Base-by-base conservation (phyloP, 202 grass and related monocot species). In the Musa balbisiana region DNA sequence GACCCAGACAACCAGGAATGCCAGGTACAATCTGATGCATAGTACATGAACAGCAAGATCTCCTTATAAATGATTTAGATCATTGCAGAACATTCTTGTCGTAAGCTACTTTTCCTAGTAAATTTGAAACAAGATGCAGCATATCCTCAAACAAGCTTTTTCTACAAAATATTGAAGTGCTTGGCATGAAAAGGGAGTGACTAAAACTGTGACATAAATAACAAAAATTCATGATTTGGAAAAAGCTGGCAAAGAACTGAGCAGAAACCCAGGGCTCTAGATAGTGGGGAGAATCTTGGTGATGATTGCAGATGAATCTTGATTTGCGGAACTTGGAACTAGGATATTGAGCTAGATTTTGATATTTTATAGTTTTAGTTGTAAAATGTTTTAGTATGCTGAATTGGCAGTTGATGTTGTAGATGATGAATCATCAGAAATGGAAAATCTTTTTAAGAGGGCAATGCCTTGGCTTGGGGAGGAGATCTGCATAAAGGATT, bases 381-480 rank as follows among this genome's bases (percentile, higher is more conserved):
- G 21, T 56, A 81, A 51, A 56, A 62, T 82, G 79, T 22, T 52
- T 20, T 72, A 75, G 69, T 67, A 63, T 76, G 49, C 73, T 51
- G 80, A 85, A 12, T 56, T 53, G 49, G 20, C 62, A 67, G 62
- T 78, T 16, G 60, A 62, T 79, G 83, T 43, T 76, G 76, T 85
- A 99, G 91, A 95, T 81, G 91, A 99, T 0, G 91, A 95, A 51
- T 90, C 88, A 20, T 87, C 85, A 50, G 96, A 95, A 56, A 99
- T 99, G 80, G 96, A 99, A 77, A 92, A 77, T 79, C 82, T 99
- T 78, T 84, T 95, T 52, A 95, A 99, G 84, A 92, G 91, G 76
- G 84, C 96, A 79, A 99, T 90, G 96, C 96, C 96, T 69, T 99
- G 95, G 95, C 85, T 99, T 83, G 87, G 91, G 76, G 95, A 95